A percentile compares a stretch with the other conserved stretches of the same genome.
These are phyloP conservation scores for Bolboschoenoplectus hybrid DNA, from an alignment of 202 grass and related monocot genomes.

Conservation along the genomic window DNA sequence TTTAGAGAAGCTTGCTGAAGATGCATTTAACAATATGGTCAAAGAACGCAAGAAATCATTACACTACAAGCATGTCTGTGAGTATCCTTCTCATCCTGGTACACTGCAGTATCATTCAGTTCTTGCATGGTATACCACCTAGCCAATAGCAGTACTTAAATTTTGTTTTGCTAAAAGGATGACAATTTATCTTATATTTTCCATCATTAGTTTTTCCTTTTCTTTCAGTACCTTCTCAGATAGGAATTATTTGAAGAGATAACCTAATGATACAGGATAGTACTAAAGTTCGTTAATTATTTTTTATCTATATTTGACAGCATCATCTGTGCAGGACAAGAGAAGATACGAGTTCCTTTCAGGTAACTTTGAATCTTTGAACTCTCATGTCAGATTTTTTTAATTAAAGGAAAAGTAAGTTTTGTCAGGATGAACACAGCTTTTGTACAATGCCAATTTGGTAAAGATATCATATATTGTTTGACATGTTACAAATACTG, in stretches of 20 bases:
- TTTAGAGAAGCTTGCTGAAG: conserved; percentile 66
- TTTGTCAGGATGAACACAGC: neutral
- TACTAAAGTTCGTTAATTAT: neutral
- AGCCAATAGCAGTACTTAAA: neutral
- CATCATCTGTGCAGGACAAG: conserved; percentile 53
- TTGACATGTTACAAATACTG: neutral
- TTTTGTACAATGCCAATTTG: conserved; percentile 13
- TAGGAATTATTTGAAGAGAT: conserved; percentile 17
- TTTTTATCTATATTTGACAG: conserved; percentile 48
- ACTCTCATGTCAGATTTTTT: neutral
- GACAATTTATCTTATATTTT: neutral
- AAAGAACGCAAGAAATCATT: conserved; percentile 75
- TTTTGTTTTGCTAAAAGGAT: neutral
- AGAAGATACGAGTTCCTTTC: conserved; percentile 83
- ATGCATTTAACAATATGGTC: conserved; percentile 52
- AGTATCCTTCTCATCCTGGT: conserved; percentile 45
- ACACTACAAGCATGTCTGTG: conserved; percentile 71
- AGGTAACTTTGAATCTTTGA: conserved; percentile 48
- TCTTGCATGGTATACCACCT: neutral
- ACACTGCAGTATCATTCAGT: neutral
- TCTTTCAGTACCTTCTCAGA: neutral
- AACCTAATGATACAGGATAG: conserved; percentile 8
- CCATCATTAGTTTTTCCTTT: neutral
- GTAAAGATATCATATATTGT: neutral
- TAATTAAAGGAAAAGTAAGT: neutral